Base-by-base conservation (phyloP, 1,284 basidiomycete genomes). In the Microbotryomycetes sp. region DNA sequence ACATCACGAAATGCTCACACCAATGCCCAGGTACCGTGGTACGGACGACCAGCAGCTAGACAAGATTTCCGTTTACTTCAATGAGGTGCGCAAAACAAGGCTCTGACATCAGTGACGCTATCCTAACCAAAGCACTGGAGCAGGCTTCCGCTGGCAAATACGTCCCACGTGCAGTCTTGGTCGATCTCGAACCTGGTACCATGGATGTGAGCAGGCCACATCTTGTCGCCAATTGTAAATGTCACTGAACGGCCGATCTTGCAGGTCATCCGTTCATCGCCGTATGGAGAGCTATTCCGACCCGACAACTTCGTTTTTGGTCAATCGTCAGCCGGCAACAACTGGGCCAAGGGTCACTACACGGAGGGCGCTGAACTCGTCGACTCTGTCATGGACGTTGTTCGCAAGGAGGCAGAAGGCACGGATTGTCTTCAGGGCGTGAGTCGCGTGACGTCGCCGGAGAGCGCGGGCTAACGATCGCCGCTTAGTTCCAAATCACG, bases 171-270 rank as follows among this genome's bases (percentile, higher is more conserved):
- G 91, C 92, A 62, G 89, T 96, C 76, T 81, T 94, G 74, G 83
- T 94, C 74, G 92, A 97, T 78, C 83, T 97, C 67, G 92, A 96
- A 80, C 92, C 93, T 49, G 93, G 92, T 74, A 96, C 92, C 57
- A 94, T 96, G 91, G 91, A 96, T 49, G 65, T 58, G 23, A 49
- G 59, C 45, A 41, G 35, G 9, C 35, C 35, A 18, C 35, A 41
- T 11, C 35, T n/a, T n/a, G 35, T 41, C 35, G 35, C 18, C 35
- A 18, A 41, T 18, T 41, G 9, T 9, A 18, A 11, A 9, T 41
- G 35, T 11, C 35, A 41, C 35, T 18, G 35, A 48, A 26, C 31
- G 29, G n/a, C 11, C n/a, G 18, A 30, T 18, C 21, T 2, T 28
- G 52, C 46, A 56, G 45, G 54, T 52, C 67, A 87, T 94, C 72